phyloP scores from a whole-genome alignment of 495 filamentous ascomycete species.

The Cetradonia linearis region DNA sequence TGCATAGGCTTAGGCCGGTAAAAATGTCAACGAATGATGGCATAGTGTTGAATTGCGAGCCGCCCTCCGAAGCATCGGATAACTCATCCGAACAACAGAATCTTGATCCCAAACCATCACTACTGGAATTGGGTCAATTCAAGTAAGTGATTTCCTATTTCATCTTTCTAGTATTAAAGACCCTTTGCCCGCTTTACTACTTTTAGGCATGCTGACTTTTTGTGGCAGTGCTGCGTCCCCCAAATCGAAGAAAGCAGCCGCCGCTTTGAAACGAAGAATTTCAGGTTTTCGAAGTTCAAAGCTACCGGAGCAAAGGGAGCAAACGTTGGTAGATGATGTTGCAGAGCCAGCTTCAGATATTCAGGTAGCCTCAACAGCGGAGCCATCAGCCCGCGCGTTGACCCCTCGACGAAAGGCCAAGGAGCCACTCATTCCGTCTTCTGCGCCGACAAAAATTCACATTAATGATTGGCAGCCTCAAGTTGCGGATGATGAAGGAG shows the following conservation, averaged over 20 bases:
- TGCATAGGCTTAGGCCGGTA: constrained; percentile 2
- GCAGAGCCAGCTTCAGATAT: neutral
- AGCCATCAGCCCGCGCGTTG: neutral
- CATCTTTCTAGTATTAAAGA: neutral
- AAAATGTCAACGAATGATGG: neutral
- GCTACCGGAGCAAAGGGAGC: constrained; percentile 7
- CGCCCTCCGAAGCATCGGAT: constrained; percentile 11
- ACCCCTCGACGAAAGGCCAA: neutral
- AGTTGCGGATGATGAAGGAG: constrained; percentile 10
- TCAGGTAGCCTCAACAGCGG: constrained; percentile 13
- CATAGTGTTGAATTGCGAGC: constrained; percentile 5
- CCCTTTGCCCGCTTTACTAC: neutral
- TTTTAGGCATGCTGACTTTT: neutral
- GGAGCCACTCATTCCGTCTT: neutral
- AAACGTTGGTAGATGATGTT: neutral
- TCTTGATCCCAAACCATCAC: neutral
- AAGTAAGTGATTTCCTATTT: constrained; percentile 1
- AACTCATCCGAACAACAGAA: neutral
- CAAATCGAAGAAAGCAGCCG: neutral
- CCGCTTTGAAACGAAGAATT: constrained; percentile 5
- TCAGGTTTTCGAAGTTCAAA: neutral
- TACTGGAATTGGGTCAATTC: neutral
- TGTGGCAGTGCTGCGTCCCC: neutral
- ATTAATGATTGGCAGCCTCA: neutral
- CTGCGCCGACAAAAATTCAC: constrained; percentile 10